A percentile compares a stretch with the other conserved stretches of the same genome.
Evolutionary conservation across 345 rosid genomes (phyloP).

Genomic region (Sapria himalayana): DNA sequence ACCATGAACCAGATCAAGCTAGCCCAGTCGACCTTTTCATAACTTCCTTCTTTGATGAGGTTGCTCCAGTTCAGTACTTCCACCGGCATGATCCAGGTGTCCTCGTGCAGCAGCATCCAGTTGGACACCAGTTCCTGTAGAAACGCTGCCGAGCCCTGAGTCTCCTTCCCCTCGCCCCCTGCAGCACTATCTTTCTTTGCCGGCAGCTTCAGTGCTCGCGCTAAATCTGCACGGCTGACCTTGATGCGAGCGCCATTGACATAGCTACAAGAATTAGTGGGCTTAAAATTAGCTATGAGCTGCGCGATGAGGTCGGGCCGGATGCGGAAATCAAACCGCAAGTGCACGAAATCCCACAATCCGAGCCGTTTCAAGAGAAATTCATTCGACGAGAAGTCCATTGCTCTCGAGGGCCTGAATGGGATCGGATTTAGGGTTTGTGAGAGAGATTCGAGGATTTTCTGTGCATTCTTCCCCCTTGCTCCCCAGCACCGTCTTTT

Average conservation of each 20-base stretch:
- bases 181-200: slow-evolving; percentile 21
- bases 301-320: slow-evolving; percentile 37
- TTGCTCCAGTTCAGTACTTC: slow-evolving; percentile 27
- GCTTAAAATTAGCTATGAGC: slow-evolving; percentile 34
- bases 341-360: slow-evolving; percentile 64
- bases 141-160: slow-evolving; percentile 28
- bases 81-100: slow-evolving; percentile 55
- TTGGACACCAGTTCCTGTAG: slow-evolving; percentile 35
- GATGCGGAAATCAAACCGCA: slow-evolving; percentile 33
- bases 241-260: slow-evolving; percentile 35
- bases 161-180: slow-evolving; percentile 17
- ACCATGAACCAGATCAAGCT: slow-evolving; percentile 70
- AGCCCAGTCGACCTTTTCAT: slow-evolving; percentile 68
- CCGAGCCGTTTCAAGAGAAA: slow-evolving; percentile 38
- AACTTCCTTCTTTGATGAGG: slow-evolving; percentile 30
- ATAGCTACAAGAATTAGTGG: slow-evolving; percentile 23
- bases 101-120: slow-evolving; percentile 58
- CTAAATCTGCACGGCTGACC: slow-evolving; percentile 58
- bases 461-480: slow-evolving; percentile 20
- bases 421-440: slow-evolving; percentile 36
- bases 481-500: slow-evolving; percentile 1
- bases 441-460: slow-evolving; percentile 30
- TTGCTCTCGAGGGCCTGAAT: slow-evolving; percentile 30
- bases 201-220: slow-evolving; percentile 55
- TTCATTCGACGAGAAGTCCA: slow-evolving; percentile 44